A percentile compares a stretch with the other conserved stretches of the same genome.
Evolutionary conservation across 305 asterid genomes (phyloP).

Genomic region (Fraxinus xanthoxyloides): DNA sequence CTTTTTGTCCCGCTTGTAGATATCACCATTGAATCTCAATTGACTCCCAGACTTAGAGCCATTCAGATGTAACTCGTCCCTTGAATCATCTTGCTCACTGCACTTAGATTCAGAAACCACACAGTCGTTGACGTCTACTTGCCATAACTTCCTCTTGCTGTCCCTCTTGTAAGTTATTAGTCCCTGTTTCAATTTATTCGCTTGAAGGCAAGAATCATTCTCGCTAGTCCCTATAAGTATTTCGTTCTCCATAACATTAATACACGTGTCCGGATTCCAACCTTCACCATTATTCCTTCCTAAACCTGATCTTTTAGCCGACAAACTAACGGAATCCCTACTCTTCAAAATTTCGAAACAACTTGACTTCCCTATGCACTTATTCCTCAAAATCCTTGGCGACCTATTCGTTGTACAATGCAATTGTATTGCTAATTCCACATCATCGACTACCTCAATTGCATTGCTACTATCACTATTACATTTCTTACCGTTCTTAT

Average conservation of each 20-base stretch:
- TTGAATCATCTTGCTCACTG: neutral
- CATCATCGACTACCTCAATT: conserved; percentile 41
- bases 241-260: conserved; percentile 26
- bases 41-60: neutral
- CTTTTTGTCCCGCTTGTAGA: conserved; percentile 34
- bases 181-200: conserved; percentile 9
- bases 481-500: conserved; percentile 25
- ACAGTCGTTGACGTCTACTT: conserved; percentile 9
- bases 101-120: conserved; percentile 8
- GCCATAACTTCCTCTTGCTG: conserved; percentile 26
- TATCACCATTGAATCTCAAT: neutral
- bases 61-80: neutral
- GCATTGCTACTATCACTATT: conserved; percentile 25
- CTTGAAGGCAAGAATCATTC: conserved; percentile 16
- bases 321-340: conserved; percentile 29
- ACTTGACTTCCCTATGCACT: conserved; percentile 26
- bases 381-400: conserved; percentile 39
- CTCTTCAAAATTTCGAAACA: conserved; percentile 26
- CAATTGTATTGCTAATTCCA: conserved; percentile 53
- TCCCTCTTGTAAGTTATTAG: conserved; percentile 37
- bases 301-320: conserved; percentile 31
- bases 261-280: conserved; percentile 26
- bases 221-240: conserved; percentile 22
- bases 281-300: conserved; percentile 27
- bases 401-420: conserved; percentile 62